Base-by-base conservation (phyloP, 2,329 filamentous ascomycete species). In the Aspergillus pseudoviridinutans region DNA sequence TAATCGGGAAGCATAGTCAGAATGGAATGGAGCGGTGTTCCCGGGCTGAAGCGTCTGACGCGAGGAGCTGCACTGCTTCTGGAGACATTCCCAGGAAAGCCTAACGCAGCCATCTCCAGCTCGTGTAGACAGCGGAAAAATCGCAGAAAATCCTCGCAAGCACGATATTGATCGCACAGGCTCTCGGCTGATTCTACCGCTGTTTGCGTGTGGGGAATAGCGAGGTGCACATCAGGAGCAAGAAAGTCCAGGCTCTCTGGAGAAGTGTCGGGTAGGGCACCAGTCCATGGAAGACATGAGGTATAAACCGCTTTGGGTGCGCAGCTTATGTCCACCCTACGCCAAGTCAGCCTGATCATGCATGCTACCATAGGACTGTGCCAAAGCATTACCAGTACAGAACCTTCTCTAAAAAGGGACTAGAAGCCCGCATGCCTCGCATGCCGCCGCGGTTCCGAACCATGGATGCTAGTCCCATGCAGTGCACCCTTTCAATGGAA, bases 251-350 rank as follows among this genome's bases (percentile, higher is more conserved):
- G 60, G 20, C 50, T 60, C 25, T 64, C 50, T 22, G 67, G 66
- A 24, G 57, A 59, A 7, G 24, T 51, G 49, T 69, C 69, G 10
- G 68, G 67, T 10, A 64, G 42, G 25, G 57, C 47, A 3, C 67
- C 68, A 22, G 68, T 71, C 69, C 69, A 71, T 10, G 69, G 68
- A 28, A 71, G 60, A 42, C 44, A 47, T 25, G 64, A 64, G 25
- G 67, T 64, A 41, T 63, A 60, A 47, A 70, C 68, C 20, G 69
- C 68, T 35, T 68, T 69, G 29, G 68, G 61, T 28, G 67, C 69
- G 51, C 69, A 70, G 51, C 64, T 68, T 47, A 69, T 67, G 57
- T 71, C 69, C 28, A 71, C 69, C 69, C 69, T 71, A 49, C 5
- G 28, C 9, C 3, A 24, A 14, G 54, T 65, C 20, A 61, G 54